Conservation (phyloP, 345 rosid genomes). For the Brassica rapa region DNA sequence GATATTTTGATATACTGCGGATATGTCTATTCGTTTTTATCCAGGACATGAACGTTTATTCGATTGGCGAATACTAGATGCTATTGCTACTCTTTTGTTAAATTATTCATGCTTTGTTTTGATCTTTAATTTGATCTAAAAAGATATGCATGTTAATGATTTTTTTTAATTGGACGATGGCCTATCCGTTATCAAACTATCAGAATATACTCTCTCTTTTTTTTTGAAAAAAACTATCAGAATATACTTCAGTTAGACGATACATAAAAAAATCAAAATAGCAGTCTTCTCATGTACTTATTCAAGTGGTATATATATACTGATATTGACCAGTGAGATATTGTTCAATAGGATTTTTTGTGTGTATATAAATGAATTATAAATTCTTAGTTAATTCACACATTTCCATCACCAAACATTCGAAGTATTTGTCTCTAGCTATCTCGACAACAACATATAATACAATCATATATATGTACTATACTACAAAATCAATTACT, state of each 20-base stretch:
- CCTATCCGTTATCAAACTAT: background rate
- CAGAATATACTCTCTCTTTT: background rate
- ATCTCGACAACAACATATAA: constrained; percentile 33
- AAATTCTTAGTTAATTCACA: constrained; percentile 18
- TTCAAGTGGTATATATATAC: background rate
- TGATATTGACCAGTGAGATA: constrained; percentile 8
- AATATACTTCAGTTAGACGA: background rate
- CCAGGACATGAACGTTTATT: background rate
- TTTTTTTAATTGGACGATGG: background rate
- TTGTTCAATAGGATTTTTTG: background rate
- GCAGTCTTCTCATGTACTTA: background rate
- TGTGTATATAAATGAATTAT: constrained; percentile 1
- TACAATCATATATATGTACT: constrained; percentile 22
- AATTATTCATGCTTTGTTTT: background rate
- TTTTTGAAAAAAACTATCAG: too few species aligned
- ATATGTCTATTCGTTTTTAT: background rate
- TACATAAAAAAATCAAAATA: background rate
- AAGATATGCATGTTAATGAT: background rate
- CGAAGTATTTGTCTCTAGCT: constrained; percentile 37
- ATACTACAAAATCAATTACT: constrained; percentile 14
- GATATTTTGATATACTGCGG: background rate
- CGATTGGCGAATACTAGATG: background rate
- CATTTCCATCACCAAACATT: constrained; percentile 41
- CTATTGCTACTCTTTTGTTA: background rate
- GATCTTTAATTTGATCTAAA: background rate